Evolutionary conservation across 495 filamentous ascomycete genomes (phyloP), one percentile per base, ranked within the genome.

Genomic region (Xylaria venustula): DNA sequence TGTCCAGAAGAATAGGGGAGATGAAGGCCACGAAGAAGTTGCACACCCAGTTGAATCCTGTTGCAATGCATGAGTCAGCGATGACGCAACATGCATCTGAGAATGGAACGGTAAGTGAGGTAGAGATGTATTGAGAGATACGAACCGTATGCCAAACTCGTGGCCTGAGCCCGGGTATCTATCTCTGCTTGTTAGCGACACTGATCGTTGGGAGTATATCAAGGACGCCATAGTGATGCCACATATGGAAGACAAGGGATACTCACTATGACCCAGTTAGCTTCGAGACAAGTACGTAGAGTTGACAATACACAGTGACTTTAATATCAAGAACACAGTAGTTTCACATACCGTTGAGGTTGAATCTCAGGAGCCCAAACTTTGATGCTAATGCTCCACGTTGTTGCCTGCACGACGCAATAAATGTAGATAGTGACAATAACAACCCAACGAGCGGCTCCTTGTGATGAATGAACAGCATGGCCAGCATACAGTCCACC

Each of bases 21-120:
- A 80, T 82, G 41, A 89, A 76, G 0, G 87, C 87, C 1, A 90
- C 81, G 22, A 89, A 67, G 68, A 84, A 89, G 64, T 90, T 89
- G 11, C 51, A 34, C 15, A 64, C 32, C 65, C 64, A 61, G 51
- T 64, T 62, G 42, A 17, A 22, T 46, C 44, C 44, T 46, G 20
- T 46, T n/a, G 3, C 44, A 20, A 12, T 22, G 19, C 20, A 46
- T 46, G 20, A 23, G 44, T 46, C 20, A 46, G 44, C 44, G 20
- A 22, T 4, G 20, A 46, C 12, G 12, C 44, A 46, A 20, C 20
- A 7, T 17, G n/a, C 5, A 46, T 23, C 12, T 9, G 44, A 23
- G 12, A 4, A 46, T 12, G 2, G 44, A 17, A 23, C 22, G 4
- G 12, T 22, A 12, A 46, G 20, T 22, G 44, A 23, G 44, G 12